Evolutionary conservation across 352 stramenopile species (phyloP), one percentile per base, ranked within the genome.

Genomic region (Globisporangium barbulae): DNA sequence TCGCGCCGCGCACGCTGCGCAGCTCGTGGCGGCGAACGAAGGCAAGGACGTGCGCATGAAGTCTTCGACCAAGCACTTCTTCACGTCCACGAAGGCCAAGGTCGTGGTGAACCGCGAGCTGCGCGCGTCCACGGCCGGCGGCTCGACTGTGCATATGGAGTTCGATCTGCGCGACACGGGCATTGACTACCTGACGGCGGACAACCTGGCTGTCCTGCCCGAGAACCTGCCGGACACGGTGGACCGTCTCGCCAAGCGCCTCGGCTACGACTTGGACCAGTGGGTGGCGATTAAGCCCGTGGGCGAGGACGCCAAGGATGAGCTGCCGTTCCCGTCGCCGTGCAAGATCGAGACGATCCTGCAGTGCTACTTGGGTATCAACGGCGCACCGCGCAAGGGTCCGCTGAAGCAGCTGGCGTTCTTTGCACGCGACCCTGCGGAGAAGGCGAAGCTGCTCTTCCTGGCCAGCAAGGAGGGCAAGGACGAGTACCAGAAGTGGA

Each of bases 151-250:
- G 12, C 94, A 98, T 70, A 68, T 98, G 7, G 93, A 98, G 68
- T 73, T 98, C 30, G 86, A 97, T 57, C 59, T 98, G 45, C 78
- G 80, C 22, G 79, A 84, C 59, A 91, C 87, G 3, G 84, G 81
- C 31, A 53, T 97, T n/a, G 81, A 81, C 22, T 99, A 99, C 64
- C 49, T 88, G 45, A 98, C 95, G 15, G 96, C 94, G 1, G 96
- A 99, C 73, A 98, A 98, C 71, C 65, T 98, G 28, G 94, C 91
- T 1, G 84, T 98, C 35, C 67, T 98, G n/a, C 89, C 95, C 0
- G 89, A 95, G 62, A 98, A 98, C 74, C 63, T 89, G 19, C 48
- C 69, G 5, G 68, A 56, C 0, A 73, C 92, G 5, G 96, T 99
- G 0, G 81, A 94, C 61, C 74, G 65, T 12, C 79, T 99, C 0